Evolutionary conservation across 1,284 basidiomycete genomes (phyloP).

Genomic region (Amylostereum chailletii): DNA sequence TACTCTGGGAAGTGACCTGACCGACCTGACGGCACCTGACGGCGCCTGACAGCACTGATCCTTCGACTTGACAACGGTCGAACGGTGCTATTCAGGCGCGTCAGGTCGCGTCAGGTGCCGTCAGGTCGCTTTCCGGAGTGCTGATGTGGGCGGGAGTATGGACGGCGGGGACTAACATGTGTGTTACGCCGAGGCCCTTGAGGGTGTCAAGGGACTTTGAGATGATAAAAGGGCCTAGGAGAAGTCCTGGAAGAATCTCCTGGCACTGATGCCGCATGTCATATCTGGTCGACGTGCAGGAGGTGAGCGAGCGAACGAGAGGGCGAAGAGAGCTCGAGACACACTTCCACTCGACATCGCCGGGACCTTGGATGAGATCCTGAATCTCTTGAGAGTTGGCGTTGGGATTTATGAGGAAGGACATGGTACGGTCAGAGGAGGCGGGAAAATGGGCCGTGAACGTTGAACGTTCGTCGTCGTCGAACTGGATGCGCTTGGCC

Average conservation of each 20-base stretch:
- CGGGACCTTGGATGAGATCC: conserved; percentile 63
- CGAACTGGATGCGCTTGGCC: no score
- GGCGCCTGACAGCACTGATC: no score
- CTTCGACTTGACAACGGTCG: no score
- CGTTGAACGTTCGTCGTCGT: background rate
- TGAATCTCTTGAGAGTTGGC: conserved; percentile 36
- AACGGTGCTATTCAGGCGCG: no score
- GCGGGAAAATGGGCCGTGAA: background rate
- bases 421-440: background rate
- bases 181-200: conserved; percentile 62
- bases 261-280: conserved; percentile 94
- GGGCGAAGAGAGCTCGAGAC: conserved; percentile 13
- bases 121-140: no score
- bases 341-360: conserved; percentile 73
- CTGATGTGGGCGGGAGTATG: background rate
- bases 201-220: conserved; percentile 73
- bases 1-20: no score
- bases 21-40: no score
- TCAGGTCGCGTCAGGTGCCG: no score
- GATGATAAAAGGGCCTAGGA: conserved; percentile 83
- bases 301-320: background rate
- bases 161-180: conserved; percentile 52
- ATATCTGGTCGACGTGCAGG: conserved; percentile 46
- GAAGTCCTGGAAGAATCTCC: conserved; percentile 79
- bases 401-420: conserved; percentile 2